Evolutionary conservation across 169 alveolate genomes (phyloP), one percentile per base, ranked within the genome.

Genomic region (Plasmodium fragile): DNA sequence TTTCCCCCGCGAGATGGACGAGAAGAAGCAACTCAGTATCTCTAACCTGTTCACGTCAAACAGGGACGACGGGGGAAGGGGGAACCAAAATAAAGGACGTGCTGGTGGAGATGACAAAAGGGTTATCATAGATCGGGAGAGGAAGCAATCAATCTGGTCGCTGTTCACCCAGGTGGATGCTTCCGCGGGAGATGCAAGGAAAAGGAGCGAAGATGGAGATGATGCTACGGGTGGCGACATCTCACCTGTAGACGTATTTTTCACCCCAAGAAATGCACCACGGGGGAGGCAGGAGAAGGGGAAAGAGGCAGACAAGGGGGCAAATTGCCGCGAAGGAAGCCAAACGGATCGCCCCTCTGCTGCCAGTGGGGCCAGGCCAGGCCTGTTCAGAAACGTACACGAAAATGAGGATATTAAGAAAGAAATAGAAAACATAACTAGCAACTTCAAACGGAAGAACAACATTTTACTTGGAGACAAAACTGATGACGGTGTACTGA

Each of bases 391-490:
- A 77, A 87, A 87, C 36, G 7, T 18, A 2, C 90, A 87, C 2
- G 49, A 77, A 25, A 87, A 87, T 32, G 36, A 59, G 79, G 93
- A 75, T 11, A 87, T 87, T 11, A 25, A 28, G 34, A 87, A 78
- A 59, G 93, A 87, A 87, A 87, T 87, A 78, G 84, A 87, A 59
- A 52, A 78, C 25, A 87, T 87, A 28, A n/a, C 93, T 0, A 78
- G 34, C 32, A 87, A 90, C 78, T 87, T 55, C 71, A 87, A 87
- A 87, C 93, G 93, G 32, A 87, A 78, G 81, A 78, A 87, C 45
- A 87, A 87, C 30, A 87, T 87, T 41, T 78, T 87, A 78, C 45
- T 87, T 6, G 49, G 82, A 0, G 93, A 87, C 1, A 75, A 78
- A 55, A 32, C 83, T 39, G 89, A 87, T 7, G 81, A 87, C 25